Evolutionary conservation across 2,329 filamentous ascomycete genomes (phyloP), one percentile per base, ranked within the genome.

Genomic region (Apiospora kogelbergensis): DNA sequence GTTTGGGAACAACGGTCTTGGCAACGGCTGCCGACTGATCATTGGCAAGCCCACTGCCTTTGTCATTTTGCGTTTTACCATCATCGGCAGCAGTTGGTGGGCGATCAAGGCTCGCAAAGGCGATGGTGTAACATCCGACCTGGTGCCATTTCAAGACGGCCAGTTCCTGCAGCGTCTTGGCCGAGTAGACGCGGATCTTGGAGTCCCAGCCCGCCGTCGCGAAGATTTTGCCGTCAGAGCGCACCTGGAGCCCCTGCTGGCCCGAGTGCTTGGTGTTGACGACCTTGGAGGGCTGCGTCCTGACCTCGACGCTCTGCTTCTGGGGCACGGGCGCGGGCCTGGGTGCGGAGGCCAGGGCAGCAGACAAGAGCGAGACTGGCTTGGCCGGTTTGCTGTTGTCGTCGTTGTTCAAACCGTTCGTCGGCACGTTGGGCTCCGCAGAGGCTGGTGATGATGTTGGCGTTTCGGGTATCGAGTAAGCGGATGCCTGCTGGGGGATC

Each of bases 71-170:
- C 70, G 37, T 26, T 20, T 65, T 26, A 66, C 45, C 6, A 15
- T 24, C 40, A 7, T 42, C 37, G 24, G 3, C 33, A 33, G 33
- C 33, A 3, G 53, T 22, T 4, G 42, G 6, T 15, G 65, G 44
- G 6, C 60, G 41, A 30, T 63, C 41, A n/a, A 89, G 73, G 30
- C 80, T 75, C 1, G 88, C 90, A 82, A 98, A 97, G 0, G 89
- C 90, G 22, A 93, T 86, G 3, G 93, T 88, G 81, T 96, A 98
- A 72, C 93, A 95, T 1, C 95, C 95, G 41, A 93, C 91, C 73
- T 91, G 90, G 80, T 98, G 96, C 95, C 95, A 98, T 80, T 97
- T 97, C 72, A 98, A 82, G 68, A 98, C 94, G 0, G 95, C 96
- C 13, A 98, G 80, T 79, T 98, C 95, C 76, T 91, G 93, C 84